Percentiles rank a stretch among this genome's conserved stretches.
These are phyloP conservation scores for Zygosaccharomyces sapae DNA, from an alignment of 1,139 yeast genomes.

Conservation along the genomic window DNA sequence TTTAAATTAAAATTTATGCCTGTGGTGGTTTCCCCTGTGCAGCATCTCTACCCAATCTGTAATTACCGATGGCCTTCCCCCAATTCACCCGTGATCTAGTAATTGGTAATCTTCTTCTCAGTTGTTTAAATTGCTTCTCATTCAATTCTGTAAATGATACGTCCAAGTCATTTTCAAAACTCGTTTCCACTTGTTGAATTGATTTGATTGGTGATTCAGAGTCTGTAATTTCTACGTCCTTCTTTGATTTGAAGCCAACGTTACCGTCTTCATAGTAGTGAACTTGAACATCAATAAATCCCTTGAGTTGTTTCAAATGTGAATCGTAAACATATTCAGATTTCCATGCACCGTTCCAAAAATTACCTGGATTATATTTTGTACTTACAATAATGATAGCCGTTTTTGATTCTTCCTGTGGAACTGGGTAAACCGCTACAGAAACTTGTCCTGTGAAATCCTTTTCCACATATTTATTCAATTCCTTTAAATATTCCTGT, in stretches of 20 bases:
- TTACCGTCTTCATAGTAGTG: conserved; percentile 97
- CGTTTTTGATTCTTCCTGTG: conserved; percentile 44
- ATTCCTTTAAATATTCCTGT: conserved; percentile 22
- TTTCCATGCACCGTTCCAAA: conserved; percentile 87
- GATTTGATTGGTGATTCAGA: conserved; percentile 40
- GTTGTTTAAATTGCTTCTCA: conserved; percentile 73
- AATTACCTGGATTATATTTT: conserved; percentile 70
- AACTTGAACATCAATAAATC: conserved; percentile 62
- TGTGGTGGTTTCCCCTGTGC: conserved; percentile 39
- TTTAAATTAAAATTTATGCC: conserved; percentile 8
- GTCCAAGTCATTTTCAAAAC: conserved; percentile 56
- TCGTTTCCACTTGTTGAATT: conserved; percentile 59
- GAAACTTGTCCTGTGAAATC: conserved; percentile 47
- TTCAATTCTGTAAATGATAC: conserved; percentile 67
- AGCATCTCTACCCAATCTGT: conserved; percentile 83
- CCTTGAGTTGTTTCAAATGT: conserved; percentile 42
- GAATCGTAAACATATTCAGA: conserved; percentile 53
- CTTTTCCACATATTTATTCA: conserved; percentile 40
- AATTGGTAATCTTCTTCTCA: conserved; percentile 87
- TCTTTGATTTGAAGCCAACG: conserved; percentile 65
- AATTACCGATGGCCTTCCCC: conserved; percentile 91
- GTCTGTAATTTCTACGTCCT: conserved; percentile 36
- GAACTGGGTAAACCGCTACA: conserved; percentile 40
- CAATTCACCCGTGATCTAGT: conserved; percentile 89
- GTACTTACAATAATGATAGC: conserved; percentile 65